phyloP scores from a whole-genome alignment of 2,329 filamentous ascomycete species.

The Colletotrichum higginsianum region DNA sequence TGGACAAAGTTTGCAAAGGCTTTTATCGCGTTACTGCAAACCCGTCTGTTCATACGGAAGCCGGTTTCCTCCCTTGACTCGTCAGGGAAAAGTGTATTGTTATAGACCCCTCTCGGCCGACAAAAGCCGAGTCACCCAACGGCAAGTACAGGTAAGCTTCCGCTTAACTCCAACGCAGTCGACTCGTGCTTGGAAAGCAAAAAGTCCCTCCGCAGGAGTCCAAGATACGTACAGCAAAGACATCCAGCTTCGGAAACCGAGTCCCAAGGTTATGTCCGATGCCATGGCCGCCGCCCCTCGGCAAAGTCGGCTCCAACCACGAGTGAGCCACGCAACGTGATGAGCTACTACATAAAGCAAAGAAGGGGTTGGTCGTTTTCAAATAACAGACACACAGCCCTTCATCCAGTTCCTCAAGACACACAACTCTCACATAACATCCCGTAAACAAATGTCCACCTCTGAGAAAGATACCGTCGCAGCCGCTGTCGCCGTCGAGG shows the following conservation, averaged over 20 bases:
- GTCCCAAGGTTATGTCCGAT: background rate
- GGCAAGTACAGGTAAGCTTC: too few species aligned
- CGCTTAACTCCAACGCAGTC: background rate
- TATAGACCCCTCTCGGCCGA: background rate
- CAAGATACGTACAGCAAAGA: background rate
- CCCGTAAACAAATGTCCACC: background rate
- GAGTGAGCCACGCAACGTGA: background rate
- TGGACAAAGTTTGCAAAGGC: background rate
- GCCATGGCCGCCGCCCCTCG: background rate
- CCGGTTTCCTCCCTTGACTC: too few species aligned
- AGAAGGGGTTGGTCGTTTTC: too few species aligned
- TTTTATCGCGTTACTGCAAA: too few species aligned
- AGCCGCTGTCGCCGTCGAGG: slow-evolving; percentile 4
- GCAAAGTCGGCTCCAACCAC: background rate
- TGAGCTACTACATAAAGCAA: background rate
- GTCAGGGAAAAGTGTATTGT: background rate
- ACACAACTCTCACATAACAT: background rate
- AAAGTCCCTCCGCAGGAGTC: background rate
- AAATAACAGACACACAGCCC: too few species aligned
- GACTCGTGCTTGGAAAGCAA: background rate
- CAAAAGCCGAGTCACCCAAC: background rate
- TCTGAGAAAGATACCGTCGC: slow-evolving; percentile 3
- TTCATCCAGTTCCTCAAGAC: too few species aligned
- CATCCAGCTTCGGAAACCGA: background rate
- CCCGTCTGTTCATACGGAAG: too few species aligned